Conservation (phyloP, 495 filamentous ascomycete genomes). For the Lepidopterella palustris region DNA sequence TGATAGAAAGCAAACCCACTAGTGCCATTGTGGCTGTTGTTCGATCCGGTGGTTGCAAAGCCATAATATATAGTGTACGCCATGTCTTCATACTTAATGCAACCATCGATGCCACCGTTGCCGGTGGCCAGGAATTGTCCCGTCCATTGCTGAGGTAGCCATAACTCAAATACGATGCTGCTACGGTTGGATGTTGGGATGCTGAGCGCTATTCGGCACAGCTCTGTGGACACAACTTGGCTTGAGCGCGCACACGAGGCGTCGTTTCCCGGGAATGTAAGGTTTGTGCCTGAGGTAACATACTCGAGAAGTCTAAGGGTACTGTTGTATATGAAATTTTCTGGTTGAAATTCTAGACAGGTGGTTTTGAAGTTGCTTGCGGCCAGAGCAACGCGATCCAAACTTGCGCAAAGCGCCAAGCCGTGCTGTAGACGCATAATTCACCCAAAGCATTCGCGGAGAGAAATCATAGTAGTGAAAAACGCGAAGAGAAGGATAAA, state of each 20-base stretch:
- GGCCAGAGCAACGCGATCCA: background rate
- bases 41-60: constrained; percentile 51
- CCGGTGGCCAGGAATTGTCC: constrained; percentile 30
- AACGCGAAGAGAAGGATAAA: no score
- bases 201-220: constrained; percentile 52
- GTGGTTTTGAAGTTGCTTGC: background rate
- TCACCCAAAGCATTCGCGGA: no score
- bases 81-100: constrained; percentile 29
- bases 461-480: no score
- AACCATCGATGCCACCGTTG: constrained; percentile 32
- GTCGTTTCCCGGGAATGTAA: background rate
- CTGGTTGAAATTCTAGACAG: background rate
- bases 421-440: no score
- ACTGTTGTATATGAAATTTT: background rate
- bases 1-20: constrained; percentile 45
- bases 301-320: background rate
- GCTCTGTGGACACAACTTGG: constrained; percentile 26
- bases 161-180: constrained; percentile 49
- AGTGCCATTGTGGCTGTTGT: constrained; percentile 53
- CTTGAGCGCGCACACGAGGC: background rate
- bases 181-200: constrained; percentile 51
- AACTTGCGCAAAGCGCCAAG: background rate
- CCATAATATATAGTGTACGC: constrained; percentile 37
- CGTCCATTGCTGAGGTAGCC: constrained; percentile 44
- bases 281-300: background rate